These are phyloP conservation scores for Penicillium vulpinum DNA, from an alignment of 2,329 filamentous ascomycete species.

Conservation along the genomic window DNA sequence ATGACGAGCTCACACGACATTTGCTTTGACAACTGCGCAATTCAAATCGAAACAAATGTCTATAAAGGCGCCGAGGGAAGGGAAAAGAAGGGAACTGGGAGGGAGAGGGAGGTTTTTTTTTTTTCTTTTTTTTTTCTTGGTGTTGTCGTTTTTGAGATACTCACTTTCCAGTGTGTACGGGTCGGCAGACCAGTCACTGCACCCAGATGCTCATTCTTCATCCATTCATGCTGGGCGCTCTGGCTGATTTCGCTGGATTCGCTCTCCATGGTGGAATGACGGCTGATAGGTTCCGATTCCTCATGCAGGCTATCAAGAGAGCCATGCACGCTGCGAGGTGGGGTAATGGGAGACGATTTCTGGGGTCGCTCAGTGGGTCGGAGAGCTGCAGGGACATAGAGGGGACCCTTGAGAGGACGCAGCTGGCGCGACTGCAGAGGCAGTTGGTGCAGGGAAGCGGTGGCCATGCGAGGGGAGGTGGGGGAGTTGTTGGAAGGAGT, in stretches of 20 bases:
- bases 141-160: constrained; percentile 27
- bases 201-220: constrained; percentile 54
- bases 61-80: constrained; percentile 20
- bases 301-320: constrained; percentile 53
- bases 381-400: constrained; percentile 64
- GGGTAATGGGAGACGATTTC: constrained; percentile 47
- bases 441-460: constrained; percentile 37
- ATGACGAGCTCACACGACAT: constrained; percentile 29
- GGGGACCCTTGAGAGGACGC: constrained; percentile 59
- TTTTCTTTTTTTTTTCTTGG: neutral
- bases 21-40: constrained; percentile 21
- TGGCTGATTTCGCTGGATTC: constrained; percentile 47
- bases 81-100: neutral
- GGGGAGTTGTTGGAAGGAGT: constrained; percentile 57
- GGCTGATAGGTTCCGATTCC: constrained; percentile 37
- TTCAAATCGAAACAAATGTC: constrained; percentile 1
- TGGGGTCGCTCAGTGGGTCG: constrained; percentile 59
- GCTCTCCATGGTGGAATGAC: constrained; percentile 44
- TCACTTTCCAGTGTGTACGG: constrained; percentile 66
- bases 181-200: constrained; percentile 61
- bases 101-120: neutral
- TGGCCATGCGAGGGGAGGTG: constrained; percentile 50
- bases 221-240: constrained; percentile 54
- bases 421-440: constrained; percentile 56
- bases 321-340: constrained; percentile 56